These are phyloP conservation scores for Dichotomopilus funicola DNA, from an alignment of 2,329 filamentous ascomycete genomes.

Conservation along the genomic window DNA sequence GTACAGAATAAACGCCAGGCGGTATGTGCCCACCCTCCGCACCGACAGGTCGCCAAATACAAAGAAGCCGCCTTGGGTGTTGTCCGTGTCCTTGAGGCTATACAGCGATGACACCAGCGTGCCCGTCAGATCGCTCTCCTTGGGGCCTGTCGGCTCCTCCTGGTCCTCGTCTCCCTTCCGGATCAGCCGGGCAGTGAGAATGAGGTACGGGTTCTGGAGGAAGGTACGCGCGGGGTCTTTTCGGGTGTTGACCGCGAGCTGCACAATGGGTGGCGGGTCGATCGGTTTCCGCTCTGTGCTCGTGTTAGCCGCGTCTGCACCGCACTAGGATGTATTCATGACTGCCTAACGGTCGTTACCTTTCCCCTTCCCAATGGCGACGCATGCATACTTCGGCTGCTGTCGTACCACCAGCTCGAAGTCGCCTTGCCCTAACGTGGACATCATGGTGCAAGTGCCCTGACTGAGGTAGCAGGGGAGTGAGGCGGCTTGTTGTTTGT, in stretches of 20 bases:
- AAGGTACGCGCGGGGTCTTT: slow-evolving; percentile 43
- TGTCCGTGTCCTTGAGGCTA: slow-evolving; percentile 70
- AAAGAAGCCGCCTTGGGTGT: slow-evolving; percentile 77
- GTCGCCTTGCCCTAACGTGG: slow-evolving; percentile 18
- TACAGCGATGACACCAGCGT: slow-evolving; percentile 76
- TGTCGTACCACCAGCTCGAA: slow-evolving; percentile 47
- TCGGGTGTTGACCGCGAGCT: slow-evolving; percentile 50
- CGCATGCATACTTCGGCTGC: slow-evolving; percentile 59
- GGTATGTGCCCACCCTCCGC: slow-evolving; percentile 63
- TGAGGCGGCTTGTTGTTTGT: too few relatives aligned
- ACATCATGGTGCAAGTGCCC: slow-evolving; percentile 8
- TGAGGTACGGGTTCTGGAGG: slow-evolving; percentile 50
- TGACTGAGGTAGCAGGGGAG: too few relatives aligned
- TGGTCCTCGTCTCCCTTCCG: slow-evolving; percentile 36
- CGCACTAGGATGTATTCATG: background rate
- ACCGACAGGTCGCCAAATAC: slow-evolving; percentile 87
- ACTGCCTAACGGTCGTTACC: slow-evolving; percentile 37
- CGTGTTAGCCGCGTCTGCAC: background rate
- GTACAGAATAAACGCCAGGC: slow-evolving; percentile 71
- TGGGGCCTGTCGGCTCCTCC: slow-evolving; percentile 34
- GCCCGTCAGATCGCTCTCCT: slow-evolving; percentile 58
- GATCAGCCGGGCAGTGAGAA: slow-evolving; percentile 37
- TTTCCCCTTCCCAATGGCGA: slow-evolving; percentile 69
- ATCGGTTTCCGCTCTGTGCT: slow-evolving; percentile 70
- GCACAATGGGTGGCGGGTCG: slow-evolving; percentile 79